Base-by-base conservation (phyloP, 257 asterid genomes). In the Lycium ferocissimum region DNA sequence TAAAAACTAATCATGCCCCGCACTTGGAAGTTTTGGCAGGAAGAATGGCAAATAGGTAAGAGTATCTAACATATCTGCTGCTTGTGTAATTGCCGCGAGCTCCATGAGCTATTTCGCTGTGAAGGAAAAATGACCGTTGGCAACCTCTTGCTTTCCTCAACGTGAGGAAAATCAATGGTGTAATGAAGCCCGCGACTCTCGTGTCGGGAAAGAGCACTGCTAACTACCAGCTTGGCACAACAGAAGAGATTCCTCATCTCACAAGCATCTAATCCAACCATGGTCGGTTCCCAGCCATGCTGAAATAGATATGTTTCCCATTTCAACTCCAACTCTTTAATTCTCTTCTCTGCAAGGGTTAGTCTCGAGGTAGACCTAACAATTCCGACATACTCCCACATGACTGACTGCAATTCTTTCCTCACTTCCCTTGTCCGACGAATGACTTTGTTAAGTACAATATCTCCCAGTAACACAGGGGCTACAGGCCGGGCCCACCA, bases 111-210 rank as follows among this genome's bases (percentile, higher is more conserved):
- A 66, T 91, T 95, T 4, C 90, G 91, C 14, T 85, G 89, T 9
- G 97, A 89, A 40, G 93, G 99, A 84, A 97, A 91, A 57, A 97
- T 95, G 56, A 95, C 67, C 1, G 99, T 97, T 1, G 99, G 98
- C 92, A 95, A 56, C 91, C 99, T 92, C 94, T 92, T 86, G 86
- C 98, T 92, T 65, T 97, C 99, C 91, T 89, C 95, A 35, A 95
- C 85, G 10, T 93, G 83, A 2, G 99, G 99, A 45, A 90, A 97
- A 86, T 95, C 99, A 7, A 84, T 80, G 13, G 94, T 94, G 83
- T 95, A 97, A 83, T 95, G 99, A 54, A 95, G 98, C 63, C 99
- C 99, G 0, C 99, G 96, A 89, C 99, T 97, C 57, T 95, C 99
- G 6, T 91, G 98, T 90, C 99, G 92, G 0, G 99, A 92, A 0